These are phyloP conservation scores for Gleditsia sinensis DNA, from an alignment of 306 rosid species.

Conservation along the genomic window DNA sequence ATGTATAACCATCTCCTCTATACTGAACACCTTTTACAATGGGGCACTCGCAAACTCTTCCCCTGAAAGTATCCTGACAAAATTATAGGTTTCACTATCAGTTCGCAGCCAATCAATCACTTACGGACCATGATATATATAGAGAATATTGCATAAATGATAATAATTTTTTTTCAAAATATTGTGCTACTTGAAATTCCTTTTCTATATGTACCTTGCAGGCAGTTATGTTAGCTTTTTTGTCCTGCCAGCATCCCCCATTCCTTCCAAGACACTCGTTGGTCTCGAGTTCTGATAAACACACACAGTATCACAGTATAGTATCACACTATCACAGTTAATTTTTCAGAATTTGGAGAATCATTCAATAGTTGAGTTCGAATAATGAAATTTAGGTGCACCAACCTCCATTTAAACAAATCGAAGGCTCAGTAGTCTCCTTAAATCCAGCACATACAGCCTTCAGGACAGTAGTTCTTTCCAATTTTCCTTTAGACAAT, in stretches of 20 bases:
- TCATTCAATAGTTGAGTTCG: background rate
- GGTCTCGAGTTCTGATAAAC: constrained; percentile 74
- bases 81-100: background rate
- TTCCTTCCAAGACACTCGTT: constrained; percentile 80
- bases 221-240: constrained; percentile 61
- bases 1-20: constrained; percentile 83
- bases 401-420: constrained; percentile 84
- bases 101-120: constrained; percentile 7
- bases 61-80: constrained; percentile 90
- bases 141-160: background rate
- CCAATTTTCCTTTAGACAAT: constrained; percentile 75
- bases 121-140: background rate
- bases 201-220: constrained; percentile 76
- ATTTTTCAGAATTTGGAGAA: background rate
- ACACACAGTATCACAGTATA: background rate
- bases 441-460: constrained; percentile 94
- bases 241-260: constrained; percentile 91
- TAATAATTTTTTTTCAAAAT: background rate
- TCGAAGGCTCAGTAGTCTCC: constrained; percentile 74
- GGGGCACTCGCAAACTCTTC: constrained; percentile 98
- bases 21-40: constrained; percentile 79
- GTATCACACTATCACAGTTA: too few species aligned
- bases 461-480: constrained; percentile 71
- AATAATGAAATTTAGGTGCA: constrained; percentile 16
- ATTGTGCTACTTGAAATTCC: background rate